Conservation (phyloP, 176 grass and related monocot species). For the Phyllostachys edulis region DNA sequence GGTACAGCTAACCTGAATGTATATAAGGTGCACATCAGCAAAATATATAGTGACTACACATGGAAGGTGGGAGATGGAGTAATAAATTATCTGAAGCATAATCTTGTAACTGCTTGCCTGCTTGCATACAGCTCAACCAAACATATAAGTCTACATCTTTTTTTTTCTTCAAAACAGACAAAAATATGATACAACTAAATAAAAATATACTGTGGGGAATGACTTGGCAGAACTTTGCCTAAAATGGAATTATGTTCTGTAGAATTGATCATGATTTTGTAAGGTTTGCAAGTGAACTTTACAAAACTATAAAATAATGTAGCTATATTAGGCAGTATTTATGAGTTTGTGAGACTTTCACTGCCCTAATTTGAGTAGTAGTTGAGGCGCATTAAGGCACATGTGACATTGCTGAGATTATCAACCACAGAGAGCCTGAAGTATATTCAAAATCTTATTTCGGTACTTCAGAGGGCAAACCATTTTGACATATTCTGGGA, state of each 20-base stretch:
- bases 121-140: slow-evolving; percentile 4
- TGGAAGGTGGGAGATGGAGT: neutral
- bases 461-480: neutral
- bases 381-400: neutral
- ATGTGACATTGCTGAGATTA: neutral
- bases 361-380: neutral
- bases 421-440: slow-evolving; percentile 8
- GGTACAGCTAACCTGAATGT: slow-evolving; percentile 13
- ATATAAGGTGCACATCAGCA: slow-evolving; percentile 14
- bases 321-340: neutral
- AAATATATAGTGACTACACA: slow-evolving; percentile 5
- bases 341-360: neutral
- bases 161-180: neutral
- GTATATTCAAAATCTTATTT: neutral
- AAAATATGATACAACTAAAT: neutral
- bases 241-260: neutral
- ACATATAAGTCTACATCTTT: neutral
- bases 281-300: neutral
- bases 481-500: neutral
- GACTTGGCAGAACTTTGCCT: neutral
- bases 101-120: neutral
- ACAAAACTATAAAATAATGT: neutral
- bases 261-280: neutral
- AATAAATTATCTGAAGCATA: slow-evolving; percentile 20
- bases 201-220: neutral